Evolutionary conservation across 768 basidiomycete species (phyloP), one percentile per base, ranked within the genome.

Genomic region (Cantharellus cinnabarinus): DNA sequence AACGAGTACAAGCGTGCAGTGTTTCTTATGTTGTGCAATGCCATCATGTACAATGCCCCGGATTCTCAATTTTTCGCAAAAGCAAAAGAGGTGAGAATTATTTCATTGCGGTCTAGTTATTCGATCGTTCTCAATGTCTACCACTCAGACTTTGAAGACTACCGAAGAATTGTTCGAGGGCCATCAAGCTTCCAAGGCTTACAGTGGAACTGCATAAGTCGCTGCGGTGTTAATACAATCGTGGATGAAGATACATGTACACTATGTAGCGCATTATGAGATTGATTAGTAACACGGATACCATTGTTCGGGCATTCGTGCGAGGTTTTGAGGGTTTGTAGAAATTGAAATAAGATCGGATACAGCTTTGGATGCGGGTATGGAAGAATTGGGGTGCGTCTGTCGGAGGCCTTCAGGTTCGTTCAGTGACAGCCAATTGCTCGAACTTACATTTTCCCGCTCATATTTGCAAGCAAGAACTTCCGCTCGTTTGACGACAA

Each of bases 31-130:
- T 94, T 95, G 69, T 86, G 89, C 4, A 97, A 98, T 68, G 88
- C 94, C 3, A 83, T 94, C 80, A 89, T 97, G 85, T 98, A 90
- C 69, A 98, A 98, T 63, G 74, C 83, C 53, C 85, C 88, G 0
- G 80, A 80, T 3, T 85, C 83, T 14, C 86, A 89, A 66, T 83
- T 94, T n/a, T 80, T 83, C 62, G 75, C 74, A 57, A 94, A 93
- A 87, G 88, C 93, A 3, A 81, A 89, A 67, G 88, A 91, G 74
- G 90, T 91, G 67, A 70, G 83, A 67, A 7, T 7, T 10, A 20
- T 20, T 50, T 59, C 50, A n/a, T 56, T 29, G 20, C 20, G 20
- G 20, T 29, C 20, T 29, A 4, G 38, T 54, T 50, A 59, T 39
- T 41, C 3, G 40, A 15, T 39, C 48, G 58, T 59, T 59, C 58